These are phyloP conservation scores for Eucalyptus urophylla DNA, from an alignment of 345 rosid species.

Conservation along the genomic window DNA sequence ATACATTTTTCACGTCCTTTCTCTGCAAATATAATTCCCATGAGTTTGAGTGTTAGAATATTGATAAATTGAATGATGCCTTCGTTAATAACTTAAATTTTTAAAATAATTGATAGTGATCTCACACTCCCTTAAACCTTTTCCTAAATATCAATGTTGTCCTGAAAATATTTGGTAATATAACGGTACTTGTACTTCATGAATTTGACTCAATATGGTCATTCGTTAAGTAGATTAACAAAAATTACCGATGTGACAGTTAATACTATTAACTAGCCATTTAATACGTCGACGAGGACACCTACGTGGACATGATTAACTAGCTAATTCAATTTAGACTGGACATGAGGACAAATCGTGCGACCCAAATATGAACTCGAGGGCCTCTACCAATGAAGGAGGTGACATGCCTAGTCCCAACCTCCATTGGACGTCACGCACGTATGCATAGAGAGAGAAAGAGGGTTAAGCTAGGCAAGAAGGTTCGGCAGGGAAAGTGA, in stretches of 20 bases:
- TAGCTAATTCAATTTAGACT: neutral
- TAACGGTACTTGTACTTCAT: neutral
- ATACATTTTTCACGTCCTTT: rapidly evolving
- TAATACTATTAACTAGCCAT: neutral
- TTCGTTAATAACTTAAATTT: too few relatives aligned
- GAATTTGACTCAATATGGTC: too few relatives aligned
- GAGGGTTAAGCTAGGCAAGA: neutral
- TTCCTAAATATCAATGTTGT: too few relatives aligned
- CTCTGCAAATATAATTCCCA: too few relatives aligned
- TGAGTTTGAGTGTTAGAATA: too few relatives aligned
- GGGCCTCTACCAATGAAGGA: neutral
- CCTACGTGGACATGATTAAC: neutral
- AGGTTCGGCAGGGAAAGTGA: neutral
- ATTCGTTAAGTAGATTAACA: neutral
- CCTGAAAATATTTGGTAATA: too few relatives aligned
- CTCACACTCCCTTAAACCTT: too few relatives aligned
- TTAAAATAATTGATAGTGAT: rapidly evolving
- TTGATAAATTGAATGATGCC: rapidly evolving
- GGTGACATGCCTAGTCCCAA: neutral
- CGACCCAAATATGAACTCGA: neutral
- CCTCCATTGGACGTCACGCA: neutral
- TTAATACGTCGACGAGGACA: neutral
- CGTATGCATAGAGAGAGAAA: neutral
- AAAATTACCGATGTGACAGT: too few relatives aligned
- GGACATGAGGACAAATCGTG: neutral